A percentile compares a stretch with the other conserved stretches of the same genome.
phyloP scores from a whole-genome alignment of 2,329 filamentous ascomycete species.

The Beauveria sp. region DNA sequence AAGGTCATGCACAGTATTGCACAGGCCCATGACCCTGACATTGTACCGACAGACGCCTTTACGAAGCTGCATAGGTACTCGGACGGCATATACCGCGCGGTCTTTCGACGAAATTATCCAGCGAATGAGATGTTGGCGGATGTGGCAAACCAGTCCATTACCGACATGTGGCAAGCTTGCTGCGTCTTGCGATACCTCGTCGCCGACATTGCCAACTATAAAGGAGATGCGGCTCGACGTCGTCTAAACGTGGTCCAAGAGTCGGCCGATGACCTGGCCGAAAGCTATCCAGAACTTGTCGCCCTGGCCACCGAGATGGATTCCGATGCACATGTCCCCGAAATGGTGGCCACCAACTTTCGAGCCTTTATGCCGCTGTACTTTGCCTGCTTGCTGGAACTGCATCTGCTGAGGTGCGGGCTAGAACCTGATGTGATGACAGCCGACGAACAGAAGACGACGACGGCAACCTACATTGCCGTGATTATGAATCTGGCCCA shows the following conservation, averaged over 20 bases:
- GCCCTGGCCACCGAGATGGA: slow-evolving; percentile 20
- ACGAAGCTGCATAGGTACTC: slow-evolving; percentile 26
- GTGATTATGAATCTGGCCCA: slow-evolving; percentile 25
- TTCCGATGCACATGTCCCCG: slow-evolving; percentile 18
- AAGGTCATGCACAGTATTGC: slow-evolving; percentile 17
- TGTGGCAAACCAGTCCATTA: slow-evolving; percentile 26
- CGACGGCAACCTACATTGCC: not conserved
- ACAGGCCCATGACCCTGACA: not conserved
- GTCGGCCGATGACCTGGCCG: slow-evolving; percentile 17
- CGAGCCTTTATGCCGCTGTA: slow-evolving; percentile 27
- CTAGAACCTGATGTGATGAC: not conserved
- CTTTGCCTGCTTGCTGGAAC: slow-evolving; percentile 25
- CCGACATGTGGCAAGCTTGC: slow-evolving; percentile 22
- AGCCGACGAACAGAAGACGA: not conserved
- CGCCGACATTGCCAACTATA: slow-evolving; percentile 21
- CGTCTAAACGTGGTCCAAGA: slow-evolving; percentile 15
- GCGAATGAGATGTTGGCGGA: slow-evolving; percentile 27
- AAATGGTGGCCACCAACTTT: slow-evolving; percentile 26
- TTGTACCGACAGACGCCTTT: slow-evolving; percentile 17
- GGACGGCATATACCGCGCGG: slow-evolving; percentile 24
- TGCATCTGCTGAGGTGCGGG: slow-evolving; percentile 12
- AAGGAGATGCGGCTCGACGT: slow-evolving; percentile 16
- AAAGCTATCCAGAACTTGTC: slow-evolving; percentile 19
- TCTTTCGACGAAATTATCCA: slow-evolving; percentile 27
- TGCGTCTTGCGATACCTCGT: slow-evolving; percentile 24